Percentiles rank a stretch among this genome's conserved stretches.
phyloP scores from a whole-genome alignment of 768 basidiomycete genomes.

The Trametes maxima region DNA sequence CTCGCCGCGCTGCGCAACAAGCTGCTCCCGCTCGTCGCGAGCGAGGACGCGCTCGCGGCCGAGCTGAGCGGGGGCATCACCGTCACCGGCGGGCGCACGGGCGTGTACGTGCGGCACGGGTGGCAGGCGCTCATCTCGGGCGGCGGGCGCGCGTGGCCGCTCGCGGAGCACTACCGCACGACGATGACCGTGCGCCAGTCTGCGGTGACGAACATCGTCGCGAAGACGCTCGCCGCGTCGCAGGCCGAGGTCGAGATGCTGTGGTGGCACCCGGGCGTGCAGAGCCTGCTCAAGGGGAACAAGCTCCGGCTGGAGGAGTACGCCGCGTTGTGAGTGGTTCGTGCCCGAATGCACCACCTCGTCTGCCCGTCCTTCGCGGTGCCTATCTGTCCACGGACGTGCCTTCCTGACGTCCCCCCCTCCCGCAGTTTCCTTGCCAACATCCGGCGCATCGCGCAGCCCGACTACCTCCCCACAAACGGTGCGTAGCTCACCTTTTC shows the following conservation, averaged over 20 bases:
- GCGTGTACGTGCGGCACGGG: constrained; percentile 69
- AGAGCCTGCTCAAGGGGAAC: constrained; percentile 53
- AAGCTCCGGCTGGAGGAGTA: constrained; percentile 75
- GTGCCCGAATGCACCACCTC: too few relatives aligned
- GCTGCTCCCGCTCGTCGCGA: constrained; percentile 63
- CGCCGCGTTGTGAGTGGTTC: constrained; percentile 64
- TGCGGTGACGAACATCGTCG: constrained; percentile 54
- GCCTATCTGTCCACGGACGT: neutral
- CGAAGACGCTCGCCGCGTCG: constrained; percentile 51
- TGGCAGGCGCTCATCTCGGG: constrained; percentile 64
- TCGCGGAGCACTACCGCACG: constrained; percentile 36
- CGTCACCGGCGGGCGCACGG: constrained; percentile 59
- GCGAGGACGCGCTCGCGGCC: constrained; percentile 68
- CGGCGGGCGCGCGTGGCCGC: constrained; percentile 43
- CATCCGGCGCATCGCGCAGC: constrained; percentile 63
- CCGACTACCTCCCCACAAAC: constrained; percentile 72
- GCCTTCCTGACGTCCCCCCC: constrained; percentile 2
- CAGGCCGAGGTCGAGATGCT: constrained; percentile 59
- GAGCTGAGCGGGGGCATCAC: constrained; percentile 69
- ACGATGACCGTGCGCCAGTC: constrained; percentile 35
- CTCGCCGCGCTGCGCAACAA: constrained; percentile 54
- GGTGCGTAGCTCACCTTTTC: constrained; percentile 41
- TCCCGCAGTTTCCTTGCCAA: constrained; percentile 65
- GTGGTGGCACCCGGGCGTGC: constrained; percentile 72
- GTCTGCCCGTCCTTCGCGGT: too few relatives aligned